Base-by-base conservation (phyloP, 345 rosid species). In the Gossypium australe region DNA sequence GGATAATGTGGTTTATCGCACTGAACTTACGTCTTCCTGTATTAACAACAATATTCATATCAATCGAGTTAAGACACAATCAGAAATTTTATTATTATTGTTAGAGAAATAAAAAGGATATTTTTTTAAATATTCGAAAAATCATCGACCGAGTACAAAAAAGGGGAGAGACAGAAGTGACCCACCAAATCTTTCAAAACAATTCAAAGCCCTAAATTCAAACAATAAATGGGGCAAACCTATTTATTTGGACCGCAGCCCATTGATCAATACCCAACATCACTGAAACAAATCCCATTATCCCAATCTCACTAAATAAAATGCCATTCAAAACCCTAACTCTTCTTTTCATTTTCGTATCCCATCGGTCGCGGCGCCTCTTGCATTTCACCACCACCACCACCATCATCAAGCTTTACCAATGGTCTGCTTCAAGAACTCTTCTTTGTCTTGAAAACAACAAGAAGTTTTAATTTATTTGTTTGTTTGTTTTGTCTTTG, bases 291-390 rank as follows among this genome's bases (percentile, higher is more conserved):
- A 51, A 24, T 4, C 24, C 7, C 41, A 34, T 34, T 5, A 34
- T 34, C 7, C 25, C 1, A 45, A 71, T 38, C 7, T 56, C 18
- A 49, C 73, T 43, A 58, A 77, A 73, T 78, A 79, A 73, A 80
- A 52, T 0, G 7, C 58, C 44, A 27, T 16, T 45, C 71, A 69
- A 85, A 88, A 82, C 92, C 92, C 92, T 86, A 85, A 4, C 53
- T 0, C 14, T 74, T 58, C 58, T 75, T 77, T 76, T 8, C 27
- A 12, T 67, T 2, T 9, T 43, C 29, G 4, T 22, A 17, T 2
- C 10, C 22, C 25, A 2, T 24, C 67, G 44, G 67, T 12, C 45
- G 44, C 69, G 64, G 55, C 77, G 80, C 73, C 49, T 71, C 58
- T 1, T 14, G 34, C 58, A 38, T 60, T 25, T 55, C 71, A 22